Evolutionary conservation across 2,329 filamentous ascomycete species (phyloP).

Genomic region (Aspergillus brunneoviolaceus): DNA sequence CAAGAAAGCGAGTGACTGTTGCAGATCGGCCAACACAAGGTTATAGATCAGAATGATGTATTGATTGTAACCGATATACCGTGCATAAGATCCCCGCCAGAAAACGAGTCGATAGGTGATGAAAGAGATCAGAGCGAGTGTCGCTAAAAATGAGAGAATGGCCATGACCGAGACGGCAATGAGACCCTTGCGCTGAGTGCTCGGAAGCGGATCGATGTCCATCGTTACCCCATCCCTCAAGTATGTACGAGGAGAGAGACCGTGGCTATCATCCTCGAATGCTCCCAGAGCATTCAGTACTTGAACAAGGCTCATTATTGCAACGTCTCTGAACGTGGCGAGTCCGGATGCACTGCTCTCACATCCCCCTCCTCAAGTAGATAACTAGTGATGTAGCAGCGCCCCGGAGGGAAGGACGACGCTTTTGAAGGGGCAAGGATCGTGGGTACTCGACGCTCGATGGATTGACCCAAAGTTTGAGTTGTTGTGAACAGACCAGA

Average conservation of each 20-base stretch:
- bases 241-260: slow-evolving; percentile 24
- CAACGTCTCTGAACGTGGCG: neutral
- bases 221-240: slow-evolving; percentile 11
- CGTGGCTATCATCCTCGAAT: slow-evolving; percentile 15
- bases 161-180: slow-evolving; percentile 50
- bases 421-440: neutral
- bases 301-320: slow-evolving; percentile 19
- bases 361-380: slow-evolving; percentile 9
- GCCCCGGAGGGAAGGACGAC: neutral
- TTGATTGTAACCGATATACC: slow-evolving; percentile 56
- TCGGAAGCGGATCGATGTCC: slow-evolving; percentile 37
- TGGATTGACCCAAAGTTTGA: neutral
- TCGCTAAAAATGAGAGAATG: slow-evolving; percentile 49
- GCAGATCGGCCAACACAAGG: slow-evolving; percentile 54
- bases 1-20: slow-evolving; percentile 52
- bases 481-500: neutral
- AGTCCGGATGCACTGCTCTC: slow-evolving; percentile 8
- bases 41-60: slow-evolving; percentile 57
- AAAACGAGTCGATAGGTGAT: slow-evolving; percentile 54
- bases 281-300: slow-evolving; percentile 17
- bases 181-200: slow-evolving; percentile 41
- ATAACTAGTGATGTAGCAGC: neutral
- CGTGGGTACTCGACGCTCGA: neutral
- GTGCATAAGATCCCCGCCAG: slow-evolving; percentile 49
- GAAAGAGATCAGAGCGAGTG: slow-evolving; percentile 46